These are phyloP conservation scores for Aspergillus aculeatinus DNA, from an alignment of 2,329 filamentous ascomycete species.

Conservation along the genomic window DNA sequence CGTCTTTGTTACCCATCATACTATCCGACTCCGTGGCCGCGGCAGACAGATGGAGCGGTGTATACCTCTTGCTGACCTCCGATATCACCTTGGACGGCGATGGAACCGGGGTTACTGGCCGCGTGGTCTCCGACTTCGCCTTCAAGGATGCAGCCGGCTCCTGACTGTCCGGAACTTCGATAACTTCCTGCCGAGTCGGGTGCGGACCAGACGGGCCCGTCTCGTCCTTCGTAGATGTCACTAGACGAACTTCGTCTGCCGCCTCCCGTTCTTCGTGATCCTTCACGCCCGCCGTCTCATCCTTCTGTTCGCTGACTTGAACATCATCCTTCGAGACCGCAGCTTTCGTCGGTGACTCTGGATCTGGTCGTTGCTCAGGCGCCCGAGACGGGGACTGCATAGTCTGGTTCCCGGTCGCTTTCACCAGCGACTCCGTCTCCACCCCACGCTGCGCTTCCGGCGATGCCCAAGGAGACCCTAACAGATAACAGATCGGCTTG, in stretches of 20 bases:
- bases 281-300: neutral
- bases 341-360: neutral
- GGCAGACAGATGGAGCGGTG: neutral
- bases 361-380: neutral
- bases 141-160: conserved; percentile 16
- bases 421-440: neutral
- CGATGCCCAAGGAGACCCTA: conserved; percentile 20
- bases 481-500: conserved; percentile 33
- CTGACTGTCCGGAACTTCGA: conserved; percentile 34
- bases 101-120: neutral
- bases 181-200: conserved; percentile 11
- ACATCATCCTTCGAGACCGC: neutral
- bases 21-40: neutral
- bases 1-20: neutral
- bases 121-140: neutral
- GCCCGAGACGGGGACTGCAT: neutral
- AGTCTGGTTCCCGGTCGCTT: neutral
- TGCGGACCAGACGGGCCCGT: neutral
- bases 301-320: neutral
- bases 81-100: neutral
- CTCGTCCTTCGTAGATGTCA: neutral
- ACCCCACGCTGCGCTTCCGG: neutral
- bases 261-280: neutral
- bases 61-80: neutral
- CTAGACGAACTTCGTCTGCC: too few species aligned